Conservation (phyloP, 2,329 filamentous ascomycete genomes). For the Orbilia blumenaviensis region DNA sequence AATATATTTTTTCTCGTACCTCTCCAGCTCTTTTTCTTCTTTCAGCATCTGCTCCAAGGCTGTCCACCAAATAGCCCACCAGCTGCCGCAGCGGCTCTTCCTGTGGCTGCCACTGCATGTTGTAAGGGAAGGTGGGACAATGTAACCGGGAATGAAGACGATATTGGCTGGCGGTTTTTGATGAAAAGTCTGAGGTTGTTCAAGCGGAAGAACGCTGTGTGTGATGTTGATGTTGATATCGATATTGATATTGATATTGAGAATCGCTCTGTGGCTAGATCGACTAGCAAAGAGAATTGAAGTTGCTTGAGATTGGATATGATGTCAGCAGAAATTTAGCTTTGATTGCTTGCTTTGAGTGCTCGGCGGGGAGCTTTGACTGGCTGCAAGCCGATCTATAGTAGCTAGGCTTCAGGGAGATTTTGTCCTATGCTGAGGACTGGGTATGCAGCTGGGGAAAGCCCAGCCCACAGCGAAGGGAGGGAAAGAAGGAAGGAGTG, state of each 20-base stretch:
- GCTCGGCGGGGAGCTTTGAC: no score
- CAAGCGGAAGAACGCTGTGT: not conserved
- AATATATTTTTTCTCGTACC: conserved; percentile 53
- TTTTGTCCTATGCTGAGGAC: conserved; percentile 18
- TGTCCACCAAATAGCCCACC: conserved; percentile 87
- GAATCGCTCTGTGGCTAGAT: not conserved
- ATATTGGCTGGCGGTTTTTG: not conserved
- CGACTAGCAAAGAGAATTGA: no score
- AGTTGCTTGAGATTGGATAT: no score
- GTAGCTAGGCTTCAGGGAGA: not conserved
- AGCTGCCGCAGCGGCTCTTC: conserved; percentile 89
- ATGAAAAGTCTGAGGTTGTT: not conserved
- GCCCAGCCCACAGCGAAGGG: conserved; percentile 38
- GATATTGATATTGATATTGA: no score
- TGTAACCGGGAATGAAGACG: conserved; percentile 28
- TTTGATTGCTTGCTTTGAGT: no score
- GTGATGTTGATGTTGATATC: no score
- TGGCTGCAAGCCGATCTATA: conserved; percentile 5
- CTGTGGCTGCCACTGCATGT: conserved; percentile 92
- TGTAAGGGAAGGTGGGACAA: conserved; percentile 53
- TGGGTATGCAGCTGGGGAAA: conserved; percentile 7
- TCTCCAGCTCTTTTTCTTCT: conserved; percentile 54
- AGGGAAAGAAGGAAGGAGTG: not conserved
- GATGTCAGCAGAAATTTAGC: no score
- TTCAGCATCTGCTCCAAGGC: conserved; percentile 42